phyloP scores from a whole-genome alignment of 371 early-diverging fungal species.

The Furculomyces boomerangus region DNA sequence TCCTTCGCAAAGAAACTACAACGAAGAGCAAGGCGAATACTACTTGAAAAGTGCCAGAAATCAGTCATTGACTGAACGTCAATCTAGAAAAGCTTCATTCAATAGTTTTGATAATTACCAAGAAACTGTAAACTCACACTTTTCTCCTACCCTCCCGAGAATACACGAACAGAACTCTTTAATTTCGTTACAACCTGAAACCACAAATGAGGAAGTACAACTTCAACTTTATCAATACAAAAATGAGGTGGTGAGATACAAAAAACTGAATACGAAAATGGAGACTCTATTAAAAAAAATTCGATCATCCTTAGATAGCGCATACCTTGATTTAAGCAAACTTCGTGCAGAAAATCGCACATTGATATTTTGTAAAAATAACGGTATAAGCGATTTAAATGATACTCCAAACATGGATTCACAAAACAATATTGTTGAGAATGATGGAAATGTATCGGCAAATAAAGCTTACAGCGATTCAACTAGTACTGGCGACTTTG shows the following conservation, averaged over 20 bases:
- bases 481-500: no score
- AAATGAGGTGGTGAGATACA: background rate
- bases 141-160: background rate
- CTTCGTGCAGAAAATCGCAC: background rate
- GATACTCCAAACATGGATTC: background rate
- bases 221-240: background rate
- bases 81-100: no score
- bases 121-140: background rate
- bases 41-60: background rate
- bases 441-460: no score
- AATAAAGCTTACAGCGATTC: no score
- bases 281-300: background rate
- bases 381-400: background rate
- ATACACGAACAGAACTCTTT: background rate
- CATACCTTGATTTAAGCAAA: background rate
- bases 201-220: background rate
- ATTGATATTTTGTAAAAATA: background rate
- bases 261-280: background rate
- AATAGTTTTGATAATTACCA: no score
- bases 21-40: background rate
- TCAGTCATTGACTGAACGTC: background rate
- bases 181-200: background rate
- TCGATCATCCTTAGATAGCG: background rate
- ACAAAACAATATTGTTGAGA: background rate
- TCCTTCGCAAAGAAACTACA: background rate